These are phyloP conservation scores for Amaranthus hypochondriacus DNA, from an alignment of 148 eudicot species.

Conservation along the genomic window DNA sequence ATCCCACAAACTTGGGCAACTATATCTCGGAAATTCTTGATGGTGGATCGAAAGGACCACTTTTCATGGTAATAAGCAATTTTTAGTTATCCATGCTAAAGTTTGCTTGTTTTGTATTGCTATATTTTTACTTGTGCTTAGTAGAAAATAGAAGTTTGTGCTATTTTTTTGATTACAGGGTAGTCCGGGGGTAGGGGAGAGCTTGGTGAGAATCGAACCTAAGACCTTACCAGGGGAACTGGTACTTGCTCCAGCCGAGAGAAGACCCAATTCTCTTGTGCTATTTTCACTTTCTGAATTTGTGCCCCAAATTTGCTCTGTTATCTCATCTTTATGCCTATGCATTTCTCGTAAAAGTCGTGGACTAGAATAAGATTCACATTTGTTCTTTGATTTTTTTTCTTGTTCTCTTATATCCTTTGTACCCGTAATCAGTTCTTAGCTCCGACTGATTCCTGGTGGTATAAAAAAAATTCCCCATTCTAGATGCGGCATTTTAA, in stretches of 20 bases:
- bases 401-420: neutral
- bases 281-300: neutral
- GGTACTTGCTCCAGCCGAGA: too few relatives aligned
- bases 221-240: too few relatives aligned
- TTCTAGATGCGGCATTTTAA: neutral
- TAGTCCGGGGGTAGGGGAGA: too few relatives aligned
- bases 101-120: neutral
- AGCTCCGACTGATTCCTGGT: neutral
- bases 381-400: neutral
- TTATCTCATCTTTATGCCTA: neutral
- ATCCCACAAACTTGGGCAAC: conserved; percentile 69
- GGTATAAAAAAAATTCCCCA: neutral
- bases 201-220: too few relatives aligned
- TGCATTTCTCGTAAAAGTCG: neutral
- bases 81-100: neutral
- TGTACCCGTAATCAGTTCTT: neutral
- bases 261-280: too few relatives aligned
- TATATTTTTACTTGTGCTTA: neutral
- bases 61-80: conserved; percentile 69
- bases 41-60: conserved; percentile 71
- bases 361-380: neutral
- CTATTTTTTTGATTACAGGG: neutral
- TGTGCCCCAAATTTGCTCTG: neutral
- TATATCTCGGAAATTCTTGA: conserved; percentile 84
- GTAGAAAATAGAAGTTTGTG: neutral